phyloP scores from a whole-genome alignment of 345 rosid genomes.

The Nephelium lappaceum region DNA sequence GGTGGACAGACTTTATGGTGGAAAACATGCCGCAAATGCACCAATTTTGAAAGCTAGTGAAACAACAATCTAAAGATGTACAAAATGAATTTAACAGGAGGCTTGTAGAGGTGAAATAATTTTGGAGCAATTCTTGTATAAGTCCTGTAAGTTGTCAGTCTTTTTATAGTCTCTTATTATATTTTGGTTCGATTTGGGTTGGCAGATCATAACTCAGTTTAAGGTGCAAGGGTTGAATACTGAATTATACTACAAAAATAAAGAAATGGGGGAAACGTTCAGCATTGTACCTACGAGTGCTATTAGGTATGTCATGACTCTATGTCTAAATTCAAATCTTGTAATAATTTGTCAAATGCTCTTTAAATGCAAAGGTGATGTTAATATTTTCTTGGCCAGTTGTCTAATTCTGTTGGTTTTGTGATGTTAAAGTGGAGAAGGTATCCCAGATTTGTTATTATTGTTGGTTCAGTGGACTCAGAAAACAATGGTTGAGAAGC shows the following conservation, averaged over 20 bases:
- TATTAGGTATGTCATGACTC: slow-evolving; percentile 48
- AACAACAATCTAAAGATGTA: slow-evolving; percentile 71
- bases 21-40: slow-evolving; percentile 74
- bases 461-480: slow-evolving; percentile 89
- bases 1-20: slow-evolving; percentile 96
- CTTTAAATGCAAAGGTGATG: not conserved
- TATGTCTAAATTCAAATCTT: not conserved
- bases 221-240: slow-evolving; percentile 92
- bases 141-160: not conserved
- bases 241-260: slow-evolving; percentile 85
- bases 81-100: slow-evolving; percentile 71
- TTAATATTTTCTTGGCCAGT: slow-evolving; percentile 9
- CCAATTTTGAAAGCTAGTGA: slow-evolving; percentile 74
- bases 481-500: slow-evolving; percentile 94
- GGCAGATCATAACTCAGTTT: slow-evolving; percentile 73
- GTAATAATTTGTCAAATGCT: not conserved
- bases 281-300: slow-evolving; percentile 98
- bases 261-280: slow-evolving; percentile 77
- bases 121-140: slow-evolving; percentile 7
- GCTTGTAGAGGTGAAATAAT: slow-evolving; percentile 52
- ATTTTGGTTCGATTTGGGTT: slow-evolving; percentile 11
- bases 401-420: slow-evolving; percentile 27
- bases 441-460: slow-evolving; percentile 85
- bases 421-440: slow-evolving; percentile 76
- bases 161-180: slow-evolving; percentile 4